Conservation (phyloP, 257 asterid genomes). For the Gardenia jasminoides region DNA sequence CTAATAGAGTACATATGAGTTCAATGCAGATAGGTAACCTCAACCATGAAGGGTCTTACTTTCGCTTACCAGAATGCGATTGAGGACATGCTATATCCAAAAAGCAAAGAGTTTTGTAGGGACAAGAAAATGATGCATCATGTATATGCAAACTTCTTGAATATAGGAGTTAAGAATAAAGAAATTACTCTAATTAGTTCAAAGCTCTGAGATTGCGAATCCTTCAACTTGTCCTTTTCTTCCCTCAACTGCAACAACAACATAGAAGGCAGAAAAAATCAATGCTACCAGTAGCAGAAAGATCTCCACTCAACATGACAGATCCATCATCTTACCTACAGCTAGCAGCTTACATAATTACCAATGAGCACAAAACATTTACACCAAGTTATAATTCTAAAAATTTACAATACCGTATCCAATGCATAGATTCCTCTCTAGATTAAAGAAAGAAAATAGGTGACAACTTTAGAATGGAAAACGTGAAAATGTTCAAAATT, state of each 20-base stretch:
- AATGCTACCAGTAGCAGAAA: background rate
- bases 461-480: background rate
- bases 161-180: conserved; percentile 16
- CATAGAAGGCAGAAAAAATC: background rate
- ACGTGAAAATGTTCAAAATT: background rate
- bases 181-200: conserved; percentile 66
- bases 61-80: background rate
- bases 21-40: background rate
- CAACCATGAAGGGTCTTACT: background rate
- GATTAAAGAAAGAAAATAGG: background rate
- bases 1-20: background rate
- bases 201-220: conserved; percentile 67
- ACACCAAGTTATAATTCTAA: background rate
- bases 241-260: conserved; percentile 57
- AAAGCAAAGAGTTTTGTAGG: background rate
- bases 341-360: background rate
- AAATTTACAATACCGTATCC: background rate
- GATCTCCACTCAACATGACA: background rate
- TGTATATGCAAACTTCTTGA: conserved; percentile 7
- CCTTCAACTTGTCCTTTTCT: conserved; percentile 67
- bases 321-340: background rate
- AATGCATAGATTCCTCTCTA: background rate
- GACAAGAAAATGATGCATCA: background rate
- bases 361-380: background rate
- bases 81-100: background rate